Conservation (phyloP, 805 yeast genomes). For the Starmerella powellii region DNA sequence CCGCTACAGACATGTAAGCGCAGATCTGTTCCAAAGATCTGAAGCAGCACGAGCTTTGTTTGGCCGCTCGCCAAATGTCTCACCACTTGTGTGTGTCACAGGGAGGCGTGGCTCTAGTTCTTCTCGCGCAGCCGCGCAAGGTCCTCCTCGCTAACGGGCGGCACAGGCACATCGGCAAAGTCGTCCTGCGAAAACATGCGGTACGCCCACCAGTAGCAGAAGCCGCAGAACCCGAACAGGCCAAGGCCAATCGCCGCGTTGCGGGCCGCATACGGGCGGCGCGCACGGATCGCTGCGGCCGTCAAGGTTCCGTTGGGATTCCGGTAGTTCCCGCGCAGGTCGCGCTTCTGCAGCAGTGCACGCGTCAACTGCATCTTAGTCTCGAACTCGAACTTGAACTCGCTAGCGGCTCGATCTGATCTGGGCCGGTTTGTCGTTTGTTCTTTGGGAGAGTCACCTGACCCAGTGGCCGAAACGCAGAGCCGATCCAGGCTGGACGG, state of each 20-base stretch:
- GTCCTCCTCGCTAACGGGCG: slow-evolving; percentile 75
- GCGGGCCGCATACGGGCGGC: slow-evolving; percentile 72
- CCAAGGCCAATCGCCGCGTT: slow-evolving; percentile 53
- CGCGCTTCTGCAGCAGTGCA: slow-evolving; percentile 4
- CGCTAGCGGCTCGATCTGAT: too few relatives aligned
- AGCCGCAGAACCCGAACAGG: slow-evolving; percentile 51
- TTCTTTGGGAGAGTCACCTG: background rate
- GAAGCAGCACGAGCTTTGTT: too few relatives aligned
- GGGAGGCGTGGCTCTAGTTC: too few relatives aligned
- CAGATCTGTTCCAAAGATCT: too few relatives aligned
- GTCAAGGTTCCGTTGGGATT: slow-evolving; percentile 81
- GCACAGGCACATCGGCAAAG: slow-evolving; percentile 83
- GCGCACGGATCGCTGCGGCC: slow-evolving; percentile 83
- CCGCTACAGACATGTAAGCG: too few relatives aligned
- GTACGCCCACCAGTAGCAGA: slow-evolving; percentile 39
- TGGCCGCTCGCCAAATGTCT: too few relatives aligned
- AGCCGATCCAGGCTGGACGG: too few relatives aligned
- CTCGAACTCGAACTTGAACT: background rate
- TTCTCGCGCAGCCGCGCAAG: slow-evolving; percentile 60
- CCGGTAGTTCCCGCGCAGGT: slow-evolving; percentile 29
- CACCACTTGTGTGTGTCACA: too few relatives aligned
- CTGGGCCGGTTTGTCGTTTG: too few relatives aligned
- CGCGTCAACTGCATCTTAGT: slow-evolving; percentile 6
- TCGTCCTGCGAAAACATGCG: slow-evolving; percentile 46
- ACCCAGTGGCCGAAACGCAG: background rate